Base-by-base conservation (phyloP, 2,329 filamentous ascomycete genomes). In the Pseudocercospora vitis region DNA sequence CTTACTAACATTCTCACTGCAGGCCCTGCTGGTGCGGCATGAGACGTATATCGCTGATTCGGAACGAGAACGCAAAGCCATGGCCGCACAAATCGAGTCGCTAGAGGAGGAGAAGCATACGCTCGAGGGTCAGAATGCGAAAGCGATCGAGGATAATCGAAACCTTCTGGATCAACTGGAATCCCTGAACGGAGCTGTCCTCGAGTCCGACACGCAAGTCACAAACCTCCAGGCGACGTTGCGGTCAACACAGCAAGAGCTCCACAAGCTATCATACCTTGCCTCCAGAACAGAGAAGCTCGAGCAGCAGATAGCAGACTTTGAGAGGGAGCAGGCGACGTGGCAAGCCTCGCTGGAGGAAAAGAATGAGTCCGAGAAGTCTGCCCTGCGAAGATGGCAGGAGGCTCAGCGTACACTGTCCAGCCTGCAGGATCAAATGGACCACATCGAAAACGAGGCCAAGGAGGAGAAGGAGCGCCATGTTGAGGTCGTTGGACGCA, bases 1-100 rank as follows among this genome's bases (percentile, higher is more conserved):
- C 75, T 87, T 61, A 62, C 65, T 95, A 74, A 95, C 84, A 49
- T 88, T 83, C 73, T 76, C 81, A 50, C 73, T 87, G 55, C 85
- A 97, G 94, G 91, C 91, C 56, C 80, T 99, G 52, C 83, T 99
- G 35, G 84, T 87, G 60, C 87, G 92, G 65, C 91, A 99, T 81
- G 91, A 97, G 77, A 85, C 88, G 55, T 96, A 95, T 73, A 92
- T 96, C 80, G 86, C 86, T 63, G 90, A 96, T 71, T 90, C 91
- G 55, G 91, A 96, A 76, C 83, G 85, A 63, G 91, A 96, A 70
- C 88, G 91, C 56, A 76, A 79, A 57, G 82, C 86, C 57, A 84
- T 96, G 73, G 80, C 82, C 39, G 73, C 77, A 40, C 88, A 82
- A 57, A 91, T 96, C 69, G 85, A 88, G 63, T 90, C 91, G 55